A percentile compares a stretch with the other conserved stretches of the same genome.
Conservation (phyloP, 768 basidiomycete species). For the Porphyrellus cyaneotinctus region DNA sequence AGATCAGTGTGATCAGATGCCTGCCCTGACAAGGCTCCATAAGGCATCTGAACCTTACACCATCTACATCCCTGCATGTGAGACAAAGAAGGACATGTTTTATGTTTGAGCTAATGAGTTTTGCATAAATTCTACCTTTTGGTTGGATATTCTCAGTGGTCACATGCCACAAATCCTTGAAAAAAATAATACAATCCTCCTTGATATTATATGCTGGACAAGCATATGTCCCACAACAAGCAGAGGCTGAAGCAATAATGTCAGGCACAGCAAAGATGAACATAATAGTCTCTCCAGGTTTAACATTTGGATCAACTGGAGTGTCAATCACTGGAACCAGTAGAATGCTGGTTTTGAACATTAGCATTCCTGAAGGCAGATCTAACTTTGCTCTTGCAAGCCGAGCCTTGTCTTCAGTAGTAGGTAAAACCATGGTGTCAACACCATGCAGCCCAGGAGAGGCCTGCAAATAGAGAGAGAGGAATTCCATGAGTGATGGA, state of each 20-base stretch:
- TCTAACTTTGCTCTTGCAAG: background rate
- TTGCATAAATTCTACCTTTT: background rate
- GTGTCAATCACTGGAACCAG: too few relatives aligned
- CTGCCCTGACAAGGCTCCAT: too few relatives aligned
- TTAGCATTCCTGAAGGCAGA: background rate
- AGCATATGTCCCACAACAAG: background rate
- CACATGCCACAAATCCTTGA: background rate
- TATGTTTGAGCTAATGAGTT: too few relatives aligned
- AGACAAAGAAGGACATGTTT: background rate
- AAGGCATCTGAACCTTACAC: too few relatives aligned
- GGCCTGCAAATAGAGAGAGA: background rate
- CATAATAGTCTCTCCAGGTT: background rate
- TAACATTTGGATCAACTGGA: too few relatives aligned
- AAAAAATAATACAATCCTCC: background rate
- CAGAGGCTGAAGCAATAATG: background rate
- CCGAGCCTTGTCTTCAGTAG: background rate
- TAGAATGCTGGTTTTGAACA: background rate
- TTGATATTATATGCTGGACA: background rate
- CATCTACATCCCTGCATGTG: background rate
- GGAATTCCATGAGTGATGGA: background rate
- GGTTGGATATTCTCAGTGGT: background rate
- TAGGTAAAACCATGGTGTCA: background rate
- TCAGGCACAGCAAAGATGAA: background rate
- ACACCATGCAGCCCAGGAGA: background rate
- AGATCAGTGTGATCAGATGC: too few relatives aligned